Percentiles rank a stretch among this genome's conserved stretches.
Conservation (phyloP, 306 rosid genomes). For the Trifolium subterraneum region DNA sequence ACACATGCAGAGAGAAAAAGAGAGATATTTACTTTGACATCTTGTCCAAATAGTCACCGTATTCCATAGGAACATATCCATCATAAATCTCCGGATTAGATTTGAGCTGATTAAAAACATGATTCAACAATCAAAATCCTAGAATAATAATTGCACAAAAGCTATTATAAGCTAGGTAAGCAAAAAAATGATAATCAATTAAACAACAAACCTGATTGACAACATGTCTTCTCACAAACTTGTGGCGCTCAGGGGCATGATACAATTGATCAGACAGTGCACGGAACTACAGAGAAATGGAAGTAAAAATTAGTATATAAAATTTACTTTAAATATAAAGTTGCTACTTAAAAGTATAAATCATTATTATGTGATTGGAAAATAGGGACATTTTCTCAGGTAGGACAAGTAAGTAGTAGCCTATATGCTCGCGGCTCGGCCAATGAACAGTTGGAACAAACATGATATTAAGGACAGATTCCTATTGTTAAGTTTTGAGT, state of each 20-base stretch:
- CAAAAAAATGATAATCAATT: conserved; percentile 24
- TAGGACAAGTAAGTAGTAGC: neutral
- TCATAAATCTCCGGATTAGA: conserved; percentile 72
- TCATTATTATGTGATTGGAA: conserved; percentile 15
- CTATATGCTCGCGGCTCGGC: neutral
- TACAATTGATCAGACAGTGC: conserved; percentile 83
- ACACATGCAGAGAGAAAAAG: conserved; percentile 4
- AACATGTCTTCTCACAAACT: conserved; percentile 63
- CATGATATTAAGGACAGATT: neutral
- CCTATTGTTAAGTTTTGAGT: neutral
- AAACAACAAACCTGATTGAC: conserved; percentile 70
- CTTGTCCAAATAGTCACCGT: conserved; percentile 68
- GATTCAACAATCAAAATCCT: conserved; percentile 42
- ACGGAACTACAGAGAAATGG: conserved; percentile 61
- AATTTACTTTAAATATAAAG: neutral
- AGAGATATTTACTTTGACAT: conserved; percentile 65
- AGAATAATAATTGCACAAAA: conserved; percentile 17
- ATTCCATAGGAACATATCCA: conserved; percentile 93
- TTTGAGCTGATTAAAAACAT: conserved; percentile 59
- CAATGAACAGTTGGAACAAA: neutral
- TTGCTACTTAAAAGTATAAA: conserved; percentile 8
- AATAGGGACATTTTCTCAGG: conserved; percentile 7
- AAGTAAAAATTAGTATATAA: conserved; percentile 16
- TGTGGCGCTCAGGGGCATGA: conserved; percentile 67
- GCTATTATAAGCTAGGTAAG: conserved; percentile 17